Evolutionary conservation across 1,139 yeast genomes (phyloP), one percentile per base, ranked within the genome.

Genomic region (Blastobotrys ciferrii): DNA sequence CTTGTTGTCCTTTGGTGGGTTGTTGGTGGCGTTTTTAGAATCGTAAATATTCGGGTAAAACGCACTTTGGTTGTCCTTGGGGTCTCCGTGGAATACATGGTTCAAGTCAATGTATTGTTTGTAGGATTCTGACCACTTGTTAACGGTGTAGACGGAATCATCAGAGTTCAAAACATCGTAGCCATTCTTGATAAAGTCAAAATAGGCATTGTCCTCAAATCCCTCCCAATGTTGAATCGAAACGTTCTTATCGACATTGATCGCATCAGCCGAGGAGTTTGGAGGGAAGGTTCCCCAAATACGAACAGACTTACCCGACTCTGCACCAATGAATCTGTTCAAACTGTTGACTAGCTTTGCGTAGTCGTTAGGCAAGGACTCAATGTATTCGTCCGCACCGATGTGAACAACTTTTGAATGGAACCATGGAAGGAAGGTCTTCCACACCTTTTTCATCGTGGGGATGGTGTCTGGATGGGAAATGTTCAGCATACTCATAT

Each of bases 401-500:
- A 41, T 31, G 17, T 30, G 32, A 18, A 41, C 44, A 15, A 41
- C 32, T 25, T 41, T 41, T 9, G 44, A 28, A n/a, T 41, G 44
- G 37, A 41, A 41, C 44, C 44, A 41, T 7, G 44, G 44, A 23
- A 41, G 19, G 14, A 41, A 41, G 15, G 44, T 41, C n/a, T 41
- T 31, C 44, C 44, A 41, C 13, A 41, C 31, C n/a, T 32, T 41
- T n/a, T 41, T 41, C 30, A 41, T 32, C 2, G 35, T 25, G 15
- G 44, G 44, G 17, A 41, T 41, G 11, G 44, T 41, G 14, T 41
- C 37, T 5, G 44, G 44, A 15, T 30, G 36, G 4, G 44, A 14
- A 14, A 41, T 15, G 19, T 41, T 41, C 13, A 41, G 28, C 44
- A 41, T 41, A 15, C 35, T 41, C 30, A 25, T 4, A 14, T 41